Evolutionary conservation across 1,284 basidiomycete species (phyloP), one percentile per base, ranked within the genome.

Genomic region (Polyporus tsugae): DNA sequence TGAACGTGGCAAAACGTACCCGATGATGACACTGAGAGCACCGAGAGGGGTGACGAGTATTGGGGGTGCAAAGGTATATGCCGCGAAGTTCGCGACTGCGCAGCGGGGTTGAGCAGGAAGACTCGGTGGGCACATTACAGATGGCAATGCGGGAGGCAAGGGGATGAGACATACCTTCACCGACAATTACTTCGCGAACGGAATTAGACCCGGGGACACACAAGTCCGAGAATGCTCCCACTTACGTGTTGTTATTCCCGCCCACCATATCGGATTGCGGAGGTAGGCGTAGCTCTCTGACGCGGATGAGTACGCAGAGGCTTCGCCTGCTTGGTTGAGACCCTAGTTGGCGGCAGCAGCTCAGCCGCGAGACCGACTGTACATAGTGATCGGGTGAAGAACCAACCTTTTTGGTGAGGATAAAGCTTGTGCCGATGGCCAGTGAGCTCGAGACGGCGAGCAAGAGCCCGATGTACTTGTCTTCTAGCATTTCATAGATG

Each of bases 221-320:
- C 38, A 68, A 15, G 58, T 38, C 15, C 57, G 38, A 65, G 61
- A 39, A 61, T 17, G 29, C 42, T 35, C 5, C 49, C 46, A 91
- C 95, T 82, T 80, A 98, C 96, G 88, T 19, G 95, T 97, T 41
- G 90, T 85, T 86, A 99, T 98, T 59, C 97, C 97, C 4, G 93
- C 93, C 98, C 97, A 99, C 97, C 98, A 99, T 75, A 98, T 93
- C 39, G 96, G 95, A 83, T 96, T 99, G 74, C 87, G 89, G 62
- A 99, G 85, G 81, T 99, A 99, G 22, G 93, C 82, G 73, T 92
- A 84, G 78, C 93, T 91, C 65, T 96, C 95, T 1, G 94, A 93
- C 66, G 91, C 88, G 60, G 85, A 82, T 35, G 82, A 82, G 73
- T 89, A 90, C 62, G 82, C 80, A 39, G 82, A 82, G 66, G 85